Conservation (phyloP, 257 asterid species). For the Buddleja alternifolia region DNA sequence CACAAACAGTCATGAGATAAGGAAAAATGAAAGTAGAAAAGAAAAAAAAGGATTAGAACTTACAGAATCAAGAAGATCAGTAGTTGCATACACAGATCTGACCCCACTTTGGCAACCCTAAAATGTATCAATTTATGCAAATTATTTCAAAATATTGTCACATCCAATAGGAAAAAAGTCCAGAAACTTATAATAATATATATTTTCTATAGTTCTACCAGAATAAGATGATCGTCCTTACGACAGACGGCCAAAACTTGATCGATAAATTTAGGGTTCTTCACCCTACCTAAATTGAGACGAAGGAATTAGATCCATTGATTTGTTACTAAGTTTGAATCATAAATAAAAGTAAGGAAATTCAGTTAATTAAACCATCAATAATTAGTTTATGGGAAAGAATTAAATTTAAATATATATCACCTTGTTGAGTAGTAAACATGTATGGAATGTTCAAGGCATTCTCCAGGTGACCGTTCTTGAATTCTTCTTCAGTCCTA, state of each 20-base stretch:
- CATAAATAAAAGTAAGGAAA: no score
- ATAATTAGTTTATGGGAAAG: not conserved
- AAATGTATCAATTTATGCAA: not conserved
- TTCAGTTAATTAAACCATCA: not conserved
- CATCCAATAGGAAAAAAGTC: no score
- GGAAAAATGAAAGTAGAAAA: no score
- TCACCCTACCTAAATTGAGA: conserved; percentile 61
- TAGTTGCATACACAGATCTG: conserved; percentile 71
- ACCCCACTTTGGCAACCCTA: conserved; percentile 94
- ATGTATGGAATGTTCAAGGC: conserved; percentile 75
- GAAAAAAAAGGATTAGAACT: conserved; percentile 25
- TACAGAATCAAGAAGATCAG: conserved; percentile 71
- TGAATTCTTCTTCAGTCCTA: conserved; percentile 92
- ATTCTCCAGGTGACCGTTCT: conserved; percentile 65
- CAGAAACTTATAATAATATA: no score
- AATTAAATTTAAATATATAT: not conserved
- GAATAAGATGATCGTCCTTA: conserved; percentile 66
- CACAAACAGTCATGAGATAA: no score
- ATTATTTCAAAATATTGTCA: not conserved
- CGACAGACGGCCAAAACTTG: conserved; percentile 49
- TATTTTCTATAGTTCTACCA: conserved; percentile 45
- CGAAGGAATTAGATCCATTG: no score
- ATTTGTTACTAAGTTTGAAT: no score
- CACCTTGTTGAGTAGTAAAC: conserved; percentile 75
- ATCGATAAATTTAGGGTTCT: conserved; percentile 72